Conservation (phyloP, 768 basidiomycete genomes). For the Lyophyllum semitale region DNA sequence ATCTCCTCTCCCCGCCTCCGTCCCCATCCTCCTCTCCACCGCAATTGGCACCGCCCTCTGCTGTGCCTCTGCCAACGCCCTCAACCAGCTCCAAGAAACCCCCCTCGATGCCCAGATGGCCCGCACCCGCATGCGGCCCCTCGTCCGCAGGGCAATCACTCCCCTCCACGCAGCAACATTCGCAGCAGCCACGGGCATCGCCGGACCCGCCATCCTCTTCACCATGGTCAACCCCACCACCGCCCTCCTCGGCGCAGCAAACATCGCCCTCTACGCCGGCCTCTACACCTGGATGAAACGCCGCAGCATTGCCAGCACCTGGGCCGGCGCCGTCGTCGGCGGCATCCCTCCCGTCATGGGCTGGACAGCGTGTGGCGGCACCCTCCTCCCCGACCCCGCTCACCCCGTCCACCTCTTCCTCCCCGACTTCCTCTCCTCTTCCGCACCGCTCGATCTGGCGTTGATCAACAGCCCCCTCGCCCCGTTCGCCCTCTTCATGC, state of each 20-base stretch:
- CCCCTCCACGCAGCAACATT: conserved; percentile 85
- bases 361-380: conserved; percentile 93
- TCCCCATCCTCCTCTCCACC: conserved; percentile 84
- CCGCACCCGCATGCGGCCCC: conserved; percentile 83
- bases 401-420: conserved; percentile 64
- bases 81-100: conserved; percentile 93
- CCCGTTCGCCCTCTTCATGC: conserved; percentile 75
- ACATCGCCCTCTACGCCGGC: conserved; percentile 89
- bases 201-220: conserved; percentile 79
- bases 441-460: conserved; percentile 41
- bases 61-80: conserved; percentile 88
- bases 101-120: conserved; percentile 98
- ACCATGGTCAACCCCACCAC: conserved; percentile 85
- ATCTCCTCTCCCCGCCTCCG: conserved; percentile 81
- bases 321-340: conserved; percentile 93
- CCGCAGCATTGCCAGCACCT: conserved; percentile 80
- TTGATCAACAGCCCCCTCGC: conserved; percentile 80
- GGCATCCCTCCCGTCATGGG: conserved; percentile 95
- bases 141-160: conserved; percentile 82
- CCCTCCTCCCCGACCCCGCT: conserved; percentile 62
- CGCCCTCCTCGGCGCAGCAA: conserved; percentile 78
- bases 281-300: conserved; percentile 94
- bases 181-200: conserved; percentile 71
- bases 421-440: conserved; percentile 55
- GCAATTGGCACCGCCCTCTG: conserved; percentile 90